Base-by-base conservation (phyloP, 2,329 filamentous ascomycete genomes). In the Alternaria solani region DNA sequence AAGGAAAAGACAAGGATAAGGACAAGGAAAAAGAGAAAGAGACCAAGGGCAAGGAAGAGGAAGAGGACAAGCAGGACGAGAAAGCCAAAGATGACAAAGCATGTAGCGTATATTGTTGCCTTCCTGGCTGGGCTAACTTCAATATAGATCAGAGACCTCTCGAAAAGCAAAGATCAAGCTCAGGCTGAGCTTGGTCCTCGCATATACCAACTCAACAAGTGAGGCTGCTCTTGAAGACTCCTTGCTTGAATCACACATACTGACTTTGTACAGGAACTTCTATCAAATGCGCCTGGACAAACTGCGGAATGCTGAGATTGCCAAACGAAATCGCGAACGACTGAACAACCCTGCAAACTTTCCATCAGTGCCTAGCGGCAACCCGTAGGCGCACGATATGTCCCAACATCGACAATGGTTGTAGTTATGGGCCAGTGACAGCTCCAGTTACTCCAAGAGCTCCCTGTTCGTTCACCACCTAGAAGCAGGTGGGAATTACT, bases 121-220 rank as follows among this genome's bases (percentile, higher is more conserved):
- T 14, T 39, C 12, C 6, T 28, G 14, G n/a, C 32, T 38, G 32
- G 20, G 20, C 53, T 73, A 41, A 73, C 41, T 23, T n/a, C 7
- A 8, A 14, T 11, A 4, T 41, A 82, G 79, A 81, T 82, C 67
- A 80, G 83, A 66, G 78, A 82, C 34, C 76, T 85, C 26, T 80
- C 84, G 64, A 82, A 83, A 46, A 79, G 84, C 5, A 76, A 74
- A 54, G 80, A 81, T 20, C 72, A 78, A 34, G 67, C 81, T 23
- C 77, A 80, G 36, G 61, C 78, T 18, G 89, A 91, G 61, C 88
- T 91, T 61, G 89, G 90, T 57, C 90, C 92, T 20, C 87, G 94
- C 42, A 86, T 96, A 3, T 99, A 95, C 80, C 87, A 91, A 66
- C 83, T 97, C 59, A 91, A 94, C 74, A 93, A 89, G 91, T 94